These are phyloP conservation scores for Diaporthe velutina DNA, from an alignment of 2,329 filamentous ascomycete genomes.

Conservation along the genomic window DNA sequence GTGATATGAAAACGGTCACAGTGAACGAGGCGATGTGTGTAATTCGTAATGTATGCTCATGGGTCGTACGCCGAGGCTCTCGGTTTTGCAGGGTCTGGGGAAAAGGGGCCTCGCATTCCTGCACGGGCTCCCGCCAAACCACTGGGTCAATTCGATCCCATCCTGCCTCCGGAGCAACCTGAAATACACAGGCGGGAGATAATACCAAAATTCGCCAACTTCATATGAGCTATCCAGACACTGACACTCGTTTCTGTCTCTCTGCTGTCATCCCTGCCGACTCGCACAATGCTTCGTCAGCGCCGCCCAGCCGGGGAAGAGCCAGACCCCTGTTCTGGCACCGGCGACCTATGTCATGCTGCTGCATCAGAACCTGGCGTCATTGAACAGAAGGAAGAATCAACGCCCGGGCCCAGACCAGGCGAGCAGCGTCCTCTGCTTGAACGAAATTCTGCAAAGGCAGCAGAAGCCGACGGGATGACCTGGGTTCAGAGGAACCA, in stretches of 20 bases:
- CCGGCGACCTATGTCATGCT: constrained; percentile 22
- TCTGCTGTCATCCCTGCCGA: constrained; percentile 27
- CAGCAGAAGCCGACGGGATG: constrained; percentile 40
- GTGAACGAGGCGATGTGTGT: neutral
- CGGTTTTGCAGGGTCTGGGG: neutral
- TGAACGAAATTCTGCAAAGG: constrained; percentile 33
- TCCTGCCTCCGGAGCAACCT: neutral
- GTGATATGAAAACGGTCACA: neutral
- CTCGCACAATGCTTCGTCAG: constrained; percentile 43
- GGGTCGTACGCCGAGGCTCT: neutral
- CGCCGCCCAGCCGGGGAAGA: constrained; percentile 41
- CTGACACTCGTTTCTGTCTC: neutral
- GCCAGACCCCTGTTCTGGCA: constrained; percentile 37
- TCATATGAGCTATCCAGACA: neutral
- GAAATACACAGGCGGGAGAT: neutral
- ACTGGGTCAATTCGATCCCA: neutral
- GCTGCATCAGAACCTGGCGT: constrained; percentile 9
- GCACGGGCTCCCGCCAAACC: constrained; percentile 7
- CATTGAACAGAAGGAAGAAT: constrained; percentile 20
- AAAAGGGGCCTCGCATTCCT: neutral
- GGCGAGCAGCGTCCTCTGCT: constrained; percentile 45
- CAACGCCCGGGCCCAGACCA: constrained; percentile 13
- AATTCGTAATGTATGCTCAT: neutral
- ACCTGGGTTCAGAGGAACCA: constrained; percentile 53
- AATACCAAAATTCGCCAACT: neutral